Evolutionary conservation across 2,329 filamentous ascomycete genomes (phyloP).

Genomic region (Whalleya microplaca): DNA sequence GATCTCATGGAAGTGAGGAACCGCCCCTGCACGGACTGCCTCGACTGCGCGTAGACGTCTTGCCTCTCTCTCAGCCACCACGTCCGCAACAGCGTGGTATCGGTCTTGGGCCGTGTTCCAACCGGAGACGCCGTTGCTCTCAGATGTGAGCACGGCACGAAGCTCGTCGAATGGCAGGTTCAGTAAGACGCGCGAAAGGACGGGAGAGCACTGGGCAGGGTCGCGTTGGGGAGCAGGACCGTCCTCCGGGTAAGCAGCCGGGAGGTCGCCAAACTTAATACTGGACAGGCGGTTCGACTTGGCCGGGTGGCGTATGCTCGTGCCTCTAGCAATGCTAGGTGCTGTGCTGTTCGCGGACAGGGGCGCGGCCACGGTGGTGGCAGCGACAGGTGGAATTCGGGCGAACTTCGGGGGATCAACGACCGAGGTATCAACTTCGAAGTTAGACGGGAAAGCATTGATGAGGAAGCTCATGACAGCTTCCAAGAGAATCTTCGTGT

Average conservation of each 20-base stretch:
- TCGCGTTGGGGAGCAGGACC: constrained; percentile 28
- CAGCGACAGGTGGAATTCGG: constrained; percentile 49
- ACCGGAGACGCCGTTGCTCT: constrained; percentile 55
- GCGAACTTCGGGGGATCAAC: constrained; percentile 42
- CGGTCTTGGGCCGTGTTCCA: constrained; percentile 54
- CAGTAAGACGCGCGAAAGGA: constrained; percentile 68
- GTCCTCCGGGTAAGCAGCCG: constrained; percentile 40
- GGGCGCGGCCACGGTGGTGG: constrained; percentile 32
- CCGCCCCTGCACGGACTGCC: constrained; percentile 42
- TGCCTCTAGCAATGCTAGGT: constrained; percentile 44
- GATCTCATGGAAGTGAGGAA: constrained; percentile 42
- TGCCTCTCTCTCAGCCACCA: constrained; percentile 61
- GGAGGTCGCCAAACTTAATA: constrained; percentile 74
- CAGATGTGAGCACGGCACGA: constrained; percentile 67
- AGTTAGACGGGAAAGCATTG: constrained; percentile 61
- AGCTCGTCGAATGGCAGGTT: constrained; percentile 72
- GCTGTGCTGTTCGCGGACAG: constrained; percentile 40
- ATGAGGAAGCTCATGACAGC: constrained; percentile 62
- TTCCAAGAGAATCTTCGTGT: constrained; percentile 57
- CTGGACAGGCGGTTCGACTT: constrained; percentile 59
- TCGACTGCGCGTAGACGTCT: constrained; percentile 54
- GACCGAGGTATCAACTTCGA: constrained; percentile 57
- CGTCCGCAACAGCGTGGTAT: constrained; percentile 51
- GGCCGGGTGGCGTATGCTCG: constrained; percentile 37
- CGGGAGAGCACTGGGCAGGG: constrained; percentile 45